Conservation (phyloP, 148 eudicot species). For the Simmondsia chinensis region DNA sequence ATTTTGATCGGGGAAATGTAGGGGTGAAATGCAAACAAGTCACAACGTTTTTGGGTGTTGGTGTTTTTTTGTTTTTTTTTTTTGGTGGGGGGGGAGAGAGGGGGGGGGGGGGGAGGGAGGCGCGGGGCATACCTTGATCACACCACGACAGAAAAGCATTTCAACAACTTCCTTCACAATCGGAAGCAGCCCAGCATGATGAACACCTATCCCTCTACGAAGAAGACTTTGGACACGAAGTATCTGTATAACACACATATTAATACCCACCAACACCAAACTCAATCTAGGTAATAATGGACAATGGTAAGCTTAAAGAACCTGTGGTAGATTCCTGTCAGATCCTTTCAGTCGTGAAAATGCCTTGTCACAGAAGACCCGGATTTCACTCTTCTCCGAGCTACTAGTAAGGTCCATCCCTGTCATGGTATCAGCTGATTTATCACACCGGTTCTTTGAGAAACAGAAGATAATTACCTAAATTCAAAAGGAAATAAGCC, state of each 20-base stretch:
- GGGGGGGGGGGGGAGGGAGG: too few relatives aligned
- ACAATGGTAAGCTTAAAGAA: slow-evolving; percentile 8
- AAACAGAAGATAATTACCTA: slow-evolving; percentile 95
- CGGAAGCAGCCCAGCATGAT: slow-evolving; percentile 98
- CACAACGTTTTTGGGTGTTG: too few relatives aligned
- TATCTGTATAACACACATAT: slow-evolving; percentile 30
- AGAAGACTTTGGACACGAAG: slow-evolving; percentile 88
- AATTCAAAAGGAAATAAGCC: slow-evolving; percentile 10
- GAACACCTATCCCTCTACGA: slow-evolving; percentile 87
- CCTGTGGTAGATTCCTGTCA: slow-evolving; percentile 95
- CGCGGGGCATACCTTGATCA: slow-evolving; percentile 58
- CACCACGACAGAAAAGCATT: slow-evolving; percentile 99
- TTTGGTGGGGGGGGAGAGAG: too few relatives aligned
- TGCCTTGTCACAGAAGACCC: slow-evolving; percentile 96
- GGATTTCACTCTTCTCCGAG: slow-evolving; percentile 88
- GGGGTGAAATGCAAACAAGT: too few relatives aligned
- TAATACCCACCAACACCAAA: slow-evolving; percentile 3
- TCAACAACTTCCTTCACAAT: slow-evolving; percentile 98
- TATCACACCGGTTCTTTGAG: slow-evolving; percentile 95
- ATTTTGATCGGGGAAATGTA: too few relatives aligned
- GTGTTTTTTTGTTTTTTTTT: too few relatives aligned
- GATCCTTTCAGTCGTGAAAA: slow-evolving; percentile 95
- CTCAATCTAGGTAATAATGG: not conserved
- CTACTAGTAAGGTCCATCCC: slow-evolving; percentile 80
- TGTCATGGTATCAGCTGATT: slow-evolving; percentile 78